Percentiles rank a stretch among this genome's conserved stretches.
phyloP scores from a whole-genome alignment of 495 filamentous ascomycete genomes.

The Lineolata rhizophorae region DNA sequence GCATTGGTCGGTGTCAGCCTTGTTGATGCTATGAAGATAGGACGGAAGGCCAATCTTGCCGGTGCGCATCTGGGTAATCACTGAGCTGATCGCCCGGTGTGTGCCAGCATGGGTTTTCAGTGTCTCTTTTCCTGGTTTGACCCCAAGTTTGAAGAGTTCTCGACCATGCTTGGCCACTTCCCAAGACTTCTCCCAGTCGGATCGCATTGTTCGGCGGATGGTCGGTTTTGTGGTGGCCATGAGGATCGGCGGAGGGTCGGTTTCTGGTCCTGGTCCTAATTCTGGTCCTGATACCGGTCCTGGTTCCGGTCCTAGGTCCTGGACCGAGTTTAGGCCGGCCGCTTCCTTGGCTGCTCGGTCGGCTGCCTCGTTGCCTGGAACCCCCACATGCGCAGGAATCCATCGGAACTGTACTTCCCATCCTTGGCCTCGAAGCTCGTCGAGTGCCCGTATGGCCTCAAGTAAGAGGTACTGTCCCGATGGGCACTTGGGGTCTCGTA shows the following conservation, averaged over 20 bases:
- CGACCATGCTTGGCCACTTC: conserved; percentile 2
- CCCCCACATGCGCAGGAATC: no score
- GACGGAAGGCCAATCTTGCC: conserved; percentile 14
- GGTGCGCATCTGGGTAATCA: no score
- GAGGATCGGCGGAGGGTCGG: conserved; percentile 2
- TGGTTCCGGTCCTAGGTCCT: no score
- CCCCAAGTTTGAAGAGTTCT: conserved; percentile 4
- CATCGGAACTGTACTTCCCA: no score
- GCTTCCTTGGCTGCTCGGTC: no score
- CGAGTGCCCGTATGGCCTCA: conserved; percentile 4
- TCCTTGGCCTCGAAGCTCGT: conserved; percentile 7
- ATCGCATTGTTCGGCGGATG: conserved; percentile 1
- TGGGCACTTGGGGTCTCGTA: conserved; percentile 2
- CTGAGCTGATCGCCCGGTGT: conserved; percentile 13
- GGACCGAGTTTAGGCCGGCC: no score
- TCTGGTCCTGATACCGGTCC: no score
- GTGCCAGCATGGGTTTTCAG: conserved; percentile 4
- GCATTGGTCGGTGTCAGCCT: conserved; percentile 12
- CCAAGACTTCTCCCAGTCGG: conserved; percentile 1
- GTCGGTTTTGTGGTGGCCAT: conserved; percentile 2
- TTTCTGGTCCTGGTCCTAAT: no score
- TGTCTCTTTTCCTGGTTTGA: conserved; percentile 1
- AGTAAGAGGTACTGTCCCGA: conserved; percentile 6
- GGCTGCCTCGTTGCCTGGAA: no score
- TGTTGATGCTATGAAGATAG: conserved; percentile 17